Conservation (phyloP, 495 filamentous ascomycete species). For the Penicilliopsis zonata region DNA sequence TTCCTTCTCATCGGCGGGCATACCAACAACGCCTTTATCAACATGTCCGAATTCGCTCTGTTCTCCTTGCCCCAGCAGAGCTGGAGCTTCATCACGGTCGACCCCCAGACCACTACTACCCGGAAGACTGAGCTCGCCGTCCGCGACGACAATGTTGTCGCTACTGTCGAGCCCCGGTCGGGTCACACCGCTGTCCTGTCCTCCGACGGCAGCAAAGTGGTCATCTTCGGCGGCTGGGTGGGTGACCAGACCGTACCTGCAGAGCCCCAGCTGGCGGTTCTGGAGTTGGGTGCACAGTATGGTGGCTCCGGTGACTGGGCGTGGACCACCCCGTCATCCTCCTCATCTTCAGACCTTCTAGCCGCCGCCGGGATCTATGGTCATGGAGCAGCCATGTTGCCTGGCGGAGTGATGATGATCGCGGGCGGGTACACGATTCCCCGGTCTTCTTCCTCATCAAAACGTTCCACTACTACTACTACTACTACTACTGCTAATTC, state of each 20-base stretch:
- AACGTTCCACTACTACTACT: conserved; percentile 19
- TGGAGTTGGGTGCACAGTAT: conserved; percentile 59
- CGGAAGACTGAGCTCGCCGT: conserved; percentile 39
- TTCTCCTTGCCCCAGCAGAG: conserved; percentile 76
- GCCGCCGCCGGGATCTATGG: conserved; percentile 61
- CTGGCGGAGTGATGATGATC: conserved; percentile 83
- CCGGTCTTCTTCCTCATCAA: conserved; percentile 25
- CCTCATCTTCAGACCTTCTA: conserved; percentile 21
- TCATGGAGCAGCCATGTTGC: conserved; percentile 73
- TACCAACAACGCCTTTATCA: conserved; percentile 72
- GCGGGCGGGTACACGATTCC: conserved; percentile 68
- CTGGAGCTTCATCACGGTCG: conserved; percentile 68
- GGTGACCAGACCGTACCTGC: conserved; percentile 65
- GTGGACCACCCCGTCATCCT: conserved; percentile 56
- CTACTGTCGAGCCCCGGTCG: conserved; percentile 65
- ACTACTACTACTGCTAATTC: conserved; percentile 21
- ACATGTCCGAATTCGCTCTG: conserved; percentile 82
- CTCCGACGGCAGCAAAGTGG: conserved; percentile 57
- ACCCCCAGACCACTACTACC: conserved; percentile 21
- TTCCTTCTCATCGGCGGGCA: conserved; percentile 82
- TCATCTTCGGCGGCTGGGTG: conserved; percentile 86
- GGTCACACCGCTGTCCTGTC: conserved; percentile 77
- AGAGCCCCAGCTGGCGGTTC: conserved; percentile 63
- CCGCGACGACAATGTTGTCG: conserved; percentile 16
- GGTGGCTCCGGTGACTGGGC: conserved; percentile 57